A percentile compares a stretch with the other conserved stretches of the same genome.
Conservation (phyloP, 768 basidiomycete genomes). For the Collybiopsis confluens region DNA sequence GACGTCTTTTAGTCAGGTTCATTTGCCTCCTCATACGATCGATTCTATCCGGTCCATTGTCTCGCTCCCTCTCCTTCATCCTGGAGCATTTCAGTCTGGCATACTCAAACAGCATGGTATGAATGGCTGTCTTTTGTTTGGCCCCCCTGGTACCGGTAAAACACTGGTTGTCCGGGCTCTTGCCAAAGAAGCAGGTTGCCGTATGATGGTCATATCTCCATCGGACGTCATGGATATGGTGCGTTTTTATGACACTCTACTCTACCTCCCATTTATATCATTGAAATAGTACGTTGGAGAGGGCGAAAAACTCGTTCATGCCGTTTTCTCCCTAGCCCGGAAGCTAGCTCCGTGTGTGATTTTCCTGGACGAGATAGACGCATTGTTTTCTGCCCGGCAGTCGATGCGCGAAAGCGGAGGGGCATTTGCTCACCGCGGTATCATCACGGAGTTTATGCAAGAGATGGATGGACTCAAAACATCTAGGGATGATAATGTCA, state of each 20-base stretch:
- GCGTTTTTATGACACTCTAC: slow-evolving; percentile 16
- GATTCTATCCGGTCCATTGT: slow-evolving; percentile 91
- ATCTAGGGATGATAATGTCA: slow-evolving; percentile 73
- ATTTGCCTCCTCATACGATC: slow-evolving; percentile 82
- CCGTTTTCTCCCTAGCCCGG: slow-evolving; percentile 84
- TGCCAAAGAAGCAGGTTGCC: slow-evolving; percentile 89
- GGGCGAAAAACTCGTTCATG: slow-evolving; percentile 85
- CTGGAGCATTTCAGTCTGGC: slow-evolving; percentile 82
- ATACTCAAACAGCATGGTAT: slow-evolving; percentile 90
- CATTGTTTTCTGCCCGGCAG: slow-evolving; percentile 83
- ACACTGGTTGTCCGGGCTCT: slow-evolving; percentile 86
- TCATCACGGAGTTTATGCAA: slow-evolving; percentile 92
- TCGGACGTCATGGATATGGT: slow-evolving; percentile 98
- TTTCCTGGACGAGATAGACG: slow-evolving; percentile 93
- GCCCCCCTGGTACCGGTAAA: slow-evolving; percentile 91
- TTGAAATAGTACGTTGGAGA: slow-evolving; percentile 73
- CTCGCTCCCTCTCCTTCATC: slow-evolving; percentile 82
- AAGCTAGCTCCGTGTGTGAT: slow-evolving; percentile 86
- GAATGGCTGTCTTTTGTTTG: slow-evolving; percentile 88
- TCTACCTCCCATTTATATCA: background rate
- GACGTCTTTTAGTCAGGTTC: slow-evolving; percentile 84
- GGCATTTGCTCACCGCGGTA: slow-evolving; percentile 78
- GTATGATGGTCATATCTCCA: slow-evolving; percentile 87
- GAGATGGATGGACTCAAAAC: slow-evolving; percentile 94
- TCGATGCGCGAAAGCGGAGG: slow-evolving; percentile 75